phyloP scores from a whole-genome alignment of 768 basidiomycete genomes.

The Boletales sp. region DNA sequence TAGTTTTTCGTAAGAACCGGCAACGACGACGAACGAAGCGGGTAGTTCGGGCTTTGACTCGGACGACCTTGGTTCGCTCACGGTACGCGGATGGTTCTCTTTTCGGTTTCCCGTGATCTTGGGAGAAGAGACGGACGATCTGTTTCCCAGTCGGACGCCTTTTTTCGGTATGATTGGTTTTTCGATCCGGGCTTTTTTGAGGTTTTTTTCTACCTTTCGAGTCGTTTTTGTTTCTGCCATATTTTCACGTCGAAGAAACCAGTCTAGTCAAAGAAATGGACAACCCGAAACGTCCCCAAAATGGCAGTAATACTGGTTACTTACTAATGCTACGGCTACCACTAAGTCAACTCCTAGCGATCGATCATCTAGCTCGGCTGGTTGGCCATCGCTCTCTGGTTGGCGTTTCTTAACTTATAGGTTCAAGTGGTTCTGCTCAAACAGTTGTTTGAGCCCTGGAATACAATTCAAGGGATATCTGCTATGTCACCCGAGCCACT shows the following conservation, averaged over 20 bases:
- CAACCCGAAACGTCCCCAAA: background rate
- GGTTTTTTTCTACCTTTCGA: constrained; percentile 17
- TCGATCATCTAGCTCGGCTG: too few species aligned
- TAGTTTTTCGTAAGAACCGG: constrained; percentile 95
- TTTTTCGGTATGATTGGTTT: constrained; percentile 7
- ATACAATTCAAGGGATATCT: too few species aligned
- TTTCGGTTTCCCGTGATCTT: constrained; percentile 32
- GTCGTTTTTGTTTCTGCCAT: constrained; percentile 19
- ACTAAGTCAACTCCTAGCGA: too few species aligned
- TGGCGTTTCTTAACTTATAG: too few species aligned
- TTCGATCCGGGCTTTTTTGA: constrained; percentile 25
- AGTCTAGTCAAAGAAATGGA: background rate
- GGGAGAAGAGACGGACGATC: constrained; percentile 8
- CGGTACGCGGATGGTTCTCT: background rate
- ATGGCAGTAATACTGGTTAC: background rate
- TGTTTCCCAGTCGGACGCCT: background rate
- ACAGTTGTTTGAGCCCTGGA: too few species aligned
- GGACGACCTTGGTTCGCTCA: constrained; percentile 1
- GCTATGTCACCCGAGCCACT: too few species aligned
- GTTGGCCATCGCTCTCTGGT: too few species aligned
- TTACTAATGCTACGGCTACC: too few species aligned
- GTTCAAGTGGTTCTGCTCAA: too few species aligned
- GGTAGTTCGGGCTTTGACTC: constrained; percentile 35
- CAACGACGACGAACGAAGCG: constrained; percentile 77
- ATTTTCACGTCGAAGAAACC: too few species aligned